Evolutionary conservation across 257 asterid genomes (phyloP), one percentile per base, ranked within the genome.

Genomic region (Petrea volubilis): DNA sequence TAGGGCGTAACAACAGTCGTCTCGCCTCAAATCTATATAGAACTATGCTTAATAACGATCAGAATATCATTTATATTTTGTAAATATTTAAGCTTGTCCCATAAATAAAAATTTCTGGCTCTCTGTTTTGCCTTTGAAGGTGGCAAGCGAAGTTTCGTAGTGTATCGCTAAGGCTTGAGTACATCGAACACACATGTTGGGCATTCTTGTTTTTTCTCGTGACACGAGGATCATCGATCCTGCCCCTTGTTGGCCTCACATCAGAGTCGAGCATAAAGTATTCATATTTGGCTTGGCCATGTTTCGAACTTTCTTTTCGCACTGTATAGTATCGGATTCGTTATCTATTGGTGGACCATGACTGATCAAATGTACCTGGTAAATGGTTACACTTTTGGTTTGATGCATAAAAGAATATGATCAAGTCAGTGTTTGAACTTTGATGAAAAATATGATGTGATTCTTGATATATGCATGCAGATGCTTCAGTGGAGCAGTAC

Each of bases 281-380:
- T 60, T n/a, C 96, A 89, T 71, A 89, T 85, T 44, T 87, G 96
- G 93, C 84, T 89, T 5, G 91, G 96, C 2, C 93, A 89, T 51
- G 27, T 79, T 55, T 82, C 84, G 0, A 74, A 31, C 38, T 8
- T 76, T 17, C 87, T 89, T 15, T 89, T 89, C 55, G 76, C 89
- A n/a, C 76, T 72, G 21, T 91, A 86, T 58, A 81, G 81, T 63
- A 17, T 89, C 5, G 88, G 93, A 23, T 89, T 81, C 31, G 13
- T 81, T 12, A 77, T 89, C 85, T 80, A 75, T 68, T 84, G 92
- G 92, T 75, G 89, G 85, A 77, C 83, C 0, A 62, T 67, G 75
- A 69, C 89, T 15, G 29, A 81, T 70, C 87, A 86, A 18, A 79
- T 83, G 85, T 25, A 43, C 59, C 63, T 73, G 84, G 96, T 86